Percentiles rank a stretch among this genome's conserved stretches.
Evolutionary conservation across 192 early-diverging fungal genomes (phyloP).

Genomic region (Spizellomyces sp.): DNA sequence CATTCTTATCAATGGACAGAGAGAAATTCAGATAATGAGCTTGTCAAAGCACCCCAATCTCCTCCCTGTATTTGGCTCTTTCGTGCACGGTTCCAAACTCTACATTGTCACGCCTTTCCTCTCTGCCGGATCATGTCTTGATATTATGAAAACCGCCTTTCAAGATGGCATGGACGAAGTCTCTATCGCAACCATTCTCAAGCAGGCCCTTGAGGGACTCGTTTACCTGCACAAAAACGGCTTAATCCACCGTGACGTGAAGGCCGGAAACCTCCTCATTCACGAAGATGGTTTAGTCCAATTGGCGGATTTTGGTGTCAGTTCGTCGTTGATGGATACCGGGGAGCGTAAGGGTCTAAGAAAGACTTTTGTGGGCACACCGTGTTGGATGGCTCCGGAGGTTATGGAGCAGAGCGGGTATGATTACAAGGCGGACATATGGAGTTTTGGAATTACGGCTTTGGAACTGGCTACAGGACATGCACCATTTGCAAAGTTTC

Average conservation of each 20-base stretch:
- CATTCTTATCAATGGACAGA: constrained; percentile 34
- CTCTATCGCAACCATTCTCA: constrained; percentile 77
- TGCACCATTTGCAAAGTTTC: constrained; percentile 87
- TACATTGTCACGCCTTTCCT: constrained; percentile 86
- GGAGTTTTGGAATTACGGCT: constrained; percentile 89
- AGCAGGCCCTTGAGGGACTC: constrained; percentile 68
- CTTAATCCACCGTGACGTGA: constrained; percentile 71
- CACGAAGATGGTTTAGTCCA: constrained; percentile 62
- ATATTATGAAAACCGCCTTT: constrained; percentile 88
- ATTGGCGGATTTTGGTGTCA: constrained; percentile 67
- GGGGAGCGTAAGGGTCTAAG: constrained; percentile 54
- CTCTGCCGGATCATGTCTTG: constrained; percentile 72
- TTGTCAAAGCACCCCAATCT: constrained; percentile 86
- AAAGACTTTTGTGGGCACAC: constrained; percentile 68
- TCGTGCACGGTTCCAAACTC: constrained; percentile 77
- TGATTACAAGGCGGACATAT: constrained; percentile 89
- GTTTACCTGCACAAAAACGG: constrained; percentile 68
- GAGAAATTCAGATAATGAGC: constrained; percentile 86
- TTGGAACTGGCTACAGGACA: constrained; percentile 85
- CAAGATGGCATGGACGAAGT: constrained; percentile 82
- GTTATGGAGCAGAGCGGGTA: constrained; percentile 93
- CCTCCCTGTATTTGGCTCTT: constrained; percentile 80
- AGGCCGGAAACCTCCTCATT: constrained; percentile 69
- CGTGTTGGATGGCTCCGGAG: constrained; percentile 67
- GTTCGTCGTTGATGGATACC: constrained; percentile 51